Evolutionary conservation across 1,139 yeast genomes (phyloP).

Genomic region (Candida dubliniensis): DNA sequence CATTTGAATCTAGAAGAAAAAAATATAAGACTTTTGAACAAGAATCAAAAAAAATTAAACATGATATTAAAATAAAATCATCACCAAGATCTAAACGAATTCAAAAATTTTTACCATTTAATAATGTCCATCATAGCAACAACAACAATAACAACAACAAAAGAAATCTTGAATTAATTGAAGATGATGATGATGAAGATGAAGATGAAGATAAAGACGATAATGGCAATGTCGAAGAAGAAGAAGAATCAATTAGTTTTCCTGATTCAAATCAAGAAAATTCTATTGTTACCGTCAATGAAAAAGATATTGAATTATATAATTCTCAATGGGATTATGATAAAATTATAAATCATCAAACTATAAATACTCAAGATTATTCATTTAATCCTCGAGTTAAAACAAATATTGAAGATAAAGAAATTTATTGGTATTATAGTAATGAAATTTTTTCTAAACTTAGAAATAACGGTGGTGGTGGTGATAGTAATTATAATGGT

Average conservation of each 20-base stretch:
- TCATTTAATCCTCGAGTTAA: conserved; percentile 9
- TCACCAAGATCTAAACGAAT: neutral
- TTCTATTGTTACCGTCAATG: conserved; percentile 5
- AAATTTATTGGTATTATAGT: conserved; percentile 19
- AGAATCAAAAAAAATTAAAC: neutral
- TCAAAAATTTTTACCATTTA: conserved; percentile 4
- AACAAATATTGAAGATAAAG: conserved; percentile 17
- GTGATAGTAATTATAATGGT: too few relatives aligned
- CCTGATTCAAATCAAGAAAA: too few relatives aligned
- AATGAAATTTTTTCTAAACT: conserved; percentile 7
- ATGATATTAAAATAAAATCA: neutral
- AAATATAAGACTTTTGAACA: neutral
- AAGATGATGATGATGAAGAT: conserved; percentile 5
- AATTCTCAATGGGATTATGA: conserved; percentile 15
- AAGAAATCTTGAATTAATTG: neutral
- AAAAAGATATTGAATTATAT: conserved; percentile 12
- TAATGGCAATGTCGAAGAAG: too few relatives aligned
- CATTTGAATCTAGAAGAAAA: conserved; percentile 37
- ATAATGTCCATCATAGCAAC: neutral
- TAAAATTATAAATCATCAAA: conserved; percentile 3
- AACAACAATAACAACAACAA: neutral
- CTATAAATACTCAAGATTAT: conserved; percentile 9
- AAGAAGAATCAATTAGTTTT: too few relatives aligned
- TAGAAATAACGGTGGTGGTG: conserved; percentile 3
- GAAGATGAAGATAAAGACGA: conserved; percentile 6